Percentiles rank a stretch among this genome's conserved stretches.
These are phyloP conservation scores for Cydonia oblonga DNA, from an alignment of 331 rosid species.

Conservation along the genomic window DNA sequence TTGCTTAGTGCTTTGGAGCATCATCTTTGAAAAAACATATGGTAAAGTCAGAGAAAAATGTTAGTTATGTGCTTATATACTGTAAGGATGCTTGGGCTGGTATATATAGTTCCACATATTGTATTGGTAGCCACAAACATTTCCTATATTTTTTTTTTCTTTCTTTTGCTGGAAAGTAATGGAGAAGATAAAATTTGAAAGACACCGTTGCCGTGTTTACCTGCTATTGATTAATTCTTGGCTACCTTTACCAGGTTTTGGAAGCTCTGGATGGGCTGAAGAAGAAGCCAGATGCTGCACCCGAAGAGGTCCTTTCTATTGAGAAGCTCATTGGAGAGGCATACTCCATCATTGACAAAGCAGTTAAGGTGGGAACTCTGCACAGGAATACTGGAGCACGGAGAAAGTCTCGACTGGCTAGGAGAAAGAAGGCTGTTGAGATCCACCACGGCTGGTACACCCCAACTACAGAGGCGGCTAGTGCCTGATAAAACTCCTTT, in stretches of 20 bases:
- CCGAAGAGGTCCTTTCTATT: slow-evolving; percentile 59
- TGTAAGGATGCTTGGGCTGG: neutral
- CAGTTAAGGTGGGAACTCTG: slow-evolving; percentile 79
- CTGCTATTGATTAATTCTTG: neutral
- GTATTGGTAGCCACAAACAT: neutral
- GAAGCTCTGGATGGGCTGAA: slow-evolving; percentile 64
- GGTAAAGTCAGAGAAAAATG: neutral
- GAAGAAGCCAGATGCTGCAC: slow-evolving; percentile 66
- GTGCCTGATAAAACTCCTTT: slow-evolving; percentile 26
- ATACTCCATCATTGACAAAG: slow-evolving; percentile 82
- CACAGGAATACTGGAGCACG: slow-evolving; percentile 87
- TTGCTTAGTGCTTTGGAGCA: neutral
- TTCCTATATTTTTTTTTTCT: too few relatives aligned
- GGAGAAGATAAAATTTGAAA: neutral
- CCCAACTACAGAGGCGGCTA: slow-evolving; percentile 31
- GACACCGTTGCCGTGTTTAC: neutral
- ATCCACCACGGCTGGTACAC: slow-evolving; percentile 93
- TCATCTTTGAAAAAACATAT: neutral
- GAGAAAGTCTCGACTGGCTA: slow-evolving; percentile 85
- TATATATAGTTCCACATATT: neutral
- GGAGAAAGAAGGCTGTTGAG: slow-evolving; percentile 83
- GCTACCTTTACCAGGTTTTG: slow-evolving; percentile 49
- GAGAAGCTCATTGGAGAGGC: slow-evolving; percentile 95
- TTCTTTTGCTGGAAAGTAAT: neutral
- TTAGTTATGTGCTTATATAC: neutral